Conservation (phyloP, 129 eudicot genomes). For the Deinandra increscens region DNA sequence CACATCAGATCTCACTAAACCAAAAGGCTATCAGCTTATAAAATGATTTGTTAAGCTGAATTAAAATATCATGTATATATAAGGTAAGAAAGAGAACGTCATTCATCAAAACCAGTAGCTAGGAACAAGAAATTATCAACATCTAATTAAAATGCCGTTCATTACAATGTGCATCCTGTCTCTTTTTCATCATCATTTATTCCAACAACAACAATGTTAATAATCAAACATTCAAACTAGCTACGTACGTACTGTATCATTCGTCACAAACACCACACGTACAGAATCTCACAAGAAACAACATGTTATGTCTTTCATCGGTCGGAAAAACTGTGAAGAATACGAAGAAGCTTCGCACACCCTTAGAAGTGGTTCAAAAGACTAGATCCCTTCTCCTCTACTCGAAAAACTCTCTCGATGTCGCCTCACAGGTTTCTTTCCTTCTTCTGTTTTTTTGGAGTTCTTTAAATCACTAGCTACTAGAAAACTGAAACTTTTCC, state of each 20-base stretch:
- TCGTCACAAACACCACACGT: background rate
- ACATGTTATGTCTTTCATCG: conserved; percentile 33
- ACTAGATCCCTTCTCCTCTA: conserved; percentile 42
- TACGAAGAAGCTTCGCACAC: conserved; percentile 30
- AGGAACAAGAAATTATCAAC: background rate
- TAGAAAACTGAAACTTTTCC: no score
- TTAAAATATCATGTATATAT: no score
- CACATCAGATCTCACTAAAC: no score
- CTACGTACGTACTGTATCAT: background rate
- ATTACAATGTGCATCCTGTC: conserved; percentile 25
- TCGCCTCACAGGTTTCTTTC: conserved; percentile 24
- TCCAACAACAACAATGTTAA: conserved; percentile 22
- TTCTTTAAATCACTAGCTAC: background rate
- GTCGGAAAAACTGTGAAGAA: conserved; percentile 33
- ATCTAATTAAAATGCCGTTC: conserved; percentile 1
- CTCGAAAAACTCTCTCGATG: conserved; percentile 19
- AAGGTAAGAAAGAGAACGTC: no score
- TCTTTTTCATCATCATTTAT: conserved; percentile 7
- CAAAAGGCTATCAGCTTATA: no score
- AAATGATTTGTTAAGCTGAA: no score
- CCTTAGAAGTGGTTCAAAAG: conserved; percentile 34
- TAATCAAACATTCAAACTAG: background rate
- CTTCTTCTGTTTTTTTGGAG: no score
- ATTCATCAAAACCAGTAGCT: background rate
- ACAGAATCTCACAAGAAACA: conserved; percentile 27